These are phyloP conservation scores for Naumovozyma castellii DNA, from an alignment of 805 yeast genomes.

Conservation along the genomic window DNA sequence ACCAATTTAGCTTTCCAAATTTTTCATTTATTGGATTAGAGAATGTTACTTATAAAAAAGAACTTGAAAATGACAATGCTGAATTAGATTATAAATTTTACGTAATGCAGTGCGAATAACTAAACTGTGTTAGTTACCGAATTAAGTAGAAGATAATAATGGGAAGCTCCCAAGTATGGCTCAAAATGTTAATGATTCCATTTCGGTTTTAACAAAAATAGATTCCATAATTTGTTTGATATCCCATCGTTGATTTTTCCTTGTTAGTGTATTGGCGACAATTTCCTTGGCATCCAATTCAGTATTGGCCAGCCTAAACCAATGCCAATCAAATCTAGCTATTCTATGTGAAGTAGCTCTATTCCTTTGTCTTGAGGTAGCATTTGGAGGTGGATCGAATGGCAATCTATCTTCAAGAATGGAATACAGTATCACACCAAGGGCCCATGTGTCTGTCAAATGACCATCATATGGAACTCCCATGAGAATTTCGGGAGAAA, in stretches of 20 bases:
- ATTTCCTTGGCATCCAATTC: conserved; percentile 19
- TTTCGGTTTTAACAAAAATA: conserved; percentile 9
- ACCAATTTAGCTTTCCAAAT: too few species aligned
- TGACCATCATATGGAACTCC: conserved; percentile 89
- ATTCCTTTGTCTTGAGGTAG: conserved; percentile 28
- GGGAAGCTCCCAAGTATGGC: too few species aligned
- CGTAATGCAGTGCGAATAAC: too few species aligned
- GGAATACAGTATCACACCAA: conserved; percentile 84
- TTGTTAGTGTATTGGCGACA: conserved; percentile 23
- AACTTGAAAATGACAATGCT: not conserved
- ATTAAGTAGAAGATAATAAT: too few species aligned
- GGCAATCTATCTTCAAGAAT: conserved; percentile 82
- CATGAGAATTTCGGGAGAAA: conserved; percentile 85
- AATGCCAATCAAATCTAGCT: conserved; percentile 86
- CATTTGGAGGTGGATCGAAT: conserved; percentile 72
- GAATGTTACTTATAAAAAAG: not conserved
- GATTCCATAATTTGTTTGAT: conserved; percentile 19
- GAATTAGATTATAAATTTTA: too few species aligned
- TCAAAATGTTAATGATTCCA: not conserved
- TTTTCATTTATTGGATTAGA: not conserved
- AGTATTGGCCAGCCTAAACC: conserved; percentile 46
- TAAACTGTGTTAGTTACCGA: too few species aligned
- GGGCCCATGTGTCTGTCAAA: conserved; percentile 87
- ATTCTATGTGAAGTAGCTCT: conserved; percentile 70
- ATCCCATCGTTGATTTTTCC: conserved; percentile 26